Base-by-base conservation (phyloP, 768 basidiomycete genomes). In the Tulasnella sp. region DNA sequence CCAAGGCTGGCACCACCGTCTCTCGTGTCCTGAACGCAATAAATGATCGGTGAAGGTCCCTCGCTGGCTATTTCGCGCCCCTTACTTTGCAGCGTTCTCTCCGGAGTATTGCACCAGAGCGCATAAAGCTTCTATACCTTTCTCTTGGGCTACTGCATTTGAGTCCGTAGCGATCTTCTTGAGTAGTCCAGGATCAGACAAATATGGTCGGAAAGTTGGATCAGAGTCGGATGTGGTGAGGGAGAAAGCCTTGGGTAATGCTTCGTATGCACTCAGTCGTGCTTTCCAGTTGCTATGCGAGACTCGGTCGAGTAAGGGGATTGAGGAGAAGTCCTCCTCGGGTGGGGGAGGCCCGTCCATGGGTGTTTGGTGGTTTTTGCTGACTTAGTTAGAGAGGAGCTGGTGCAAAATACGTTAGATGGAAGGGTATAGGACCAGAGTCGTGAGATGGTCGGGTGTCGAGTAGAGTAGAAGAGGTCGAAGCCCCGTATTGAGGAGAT, bases 251-350 rank as follows among this genome's bases (percentile, higher is more conserved):
- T 93, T 92, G 86, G 92, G 90, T 80, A 99, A 89, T 29, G 92
- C 85, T 83, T 94, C 93, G 84, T 99, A 99, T 80, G 90, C 98
- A 84, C 90, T 95, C 82, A 97, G 90, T 81, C 98, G 91, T 78
- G 98, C 98, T 85, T 99, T 99, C 98, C 98, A 99, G 84, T 97
- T 97, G 88, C 98, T 99, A 87, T 98, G 95, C 7, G 89, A 86
- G 77, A 97, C 91, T 69, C 96, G 85, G 81, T 97, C 95, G 16
- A 89, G 84, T 70, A 98, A 88, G 29, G 94, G 86, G 73, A 98
- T 88, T 39, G 87, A 82, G 67, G 91, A 91, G 84, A 96, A 98
- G 85, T 99, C 96, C 86, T 98, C 96, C 86, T 98, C 96, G 82
- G 89, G 92, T 73, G 95, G 94, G 79, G 93, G 92, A 81, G 91